These are phyloP conservation scores for Lasiosphaeria hispida DNA, from an alignment of 495 filamentous ascomycete genomes.

Conservation along the genomic window DNA sequence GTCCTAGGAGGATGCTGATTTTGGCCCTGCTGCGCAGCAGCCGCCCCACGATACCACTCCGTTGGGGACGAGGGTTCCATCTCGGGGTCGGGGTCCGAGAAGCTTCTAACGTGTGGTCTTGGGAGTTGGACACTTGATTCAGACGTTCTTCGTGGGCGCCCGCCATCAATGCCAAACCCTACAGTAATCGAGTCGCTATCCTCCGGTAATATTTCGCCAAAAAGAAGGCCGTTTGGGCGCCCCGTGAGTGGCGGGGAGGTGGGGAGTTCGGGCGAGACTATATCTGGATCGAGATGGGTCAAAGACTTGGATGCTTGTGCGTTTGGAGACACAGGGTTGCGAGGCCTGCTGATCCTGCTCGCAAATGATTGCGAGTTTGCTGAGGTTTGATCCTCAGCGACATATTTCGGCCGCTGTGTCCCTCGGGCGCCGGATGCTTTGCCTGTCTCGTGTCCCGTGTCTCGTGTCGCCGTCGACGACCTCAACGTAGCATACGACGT, in stretches of 20 bases:
- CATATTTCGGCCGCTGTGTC: conserved; percentile 41
- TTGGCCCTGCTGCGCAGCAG: conserved; percentile 30
- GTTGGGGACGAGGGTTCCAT: conserved; percentile 50
- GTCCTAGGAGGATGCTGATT: conserved; percentile 29
- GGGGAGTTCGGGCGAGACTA: conserved; percentile 22
- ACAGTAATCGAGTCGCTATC: conserved; percentile 38
- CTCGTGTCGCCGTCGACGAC: conserved; percentile 31
- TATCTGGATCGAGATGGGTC: conserved; percentile 38
- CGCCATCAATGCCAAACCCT: conserved; percentile 49
- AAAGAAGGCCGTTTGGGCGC: conserved; percentile 40
- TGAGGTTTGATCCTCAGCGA: conserved; percentile 43
- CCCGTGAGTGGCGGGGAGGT: conserved; percentile 26
- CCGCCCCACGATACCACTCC: conserved; percentile 50
- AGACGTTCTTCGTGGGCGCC: conserved; percentile 42
- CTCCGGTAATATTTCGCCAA: conserved; percentile 51
- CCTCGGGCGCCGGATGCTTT: conserved; percentile 28
- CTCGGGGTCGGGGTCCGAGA: conserved; percentile 44
- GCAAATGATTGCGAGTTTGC: conserved; percentile 52
- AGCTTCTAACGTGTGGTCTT: conserved; percentile 39
- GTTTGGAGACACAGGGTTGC: conserved; percentile 36
- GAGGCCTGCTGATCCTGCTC: conserved; percentile 49
- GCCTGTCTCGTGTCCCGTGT: conserved; percentile 27
- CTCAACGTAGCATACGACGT: conserved; percentile 36
- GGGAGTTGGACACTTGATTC: conserved; percentile 42
- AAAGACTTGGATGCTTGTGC: conserved; percentile 45